Base-by-base conservation (phyloP, 169 alveolate species). In the Theileria parva region DNA sequence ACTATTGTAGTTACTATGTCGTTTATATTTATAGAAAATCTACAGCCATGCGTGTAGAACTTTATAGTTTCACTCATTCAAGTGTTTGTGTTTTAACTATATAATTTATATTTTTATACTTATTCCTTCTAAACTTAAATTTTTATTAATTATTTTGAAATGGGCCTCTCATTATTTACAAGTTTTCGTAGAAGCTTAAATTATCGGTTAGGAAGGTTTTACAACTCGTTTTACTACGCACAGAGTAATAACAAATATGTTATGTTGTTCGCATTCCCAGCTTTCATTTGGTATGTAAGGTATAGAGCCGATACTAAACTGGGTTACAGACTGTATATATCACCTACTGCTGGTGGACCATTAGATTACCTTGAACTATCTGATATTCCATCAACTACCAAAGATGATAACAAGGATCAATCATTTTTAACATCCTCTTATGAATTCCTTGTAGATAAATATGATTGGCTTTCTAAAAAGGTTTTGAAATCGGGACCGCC, bases 191-290 rank as follows among this genome's bases (percentile, higher is more conserved):
- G 94, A 34, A 88, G 92, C 65, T 48, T 91, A 51, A 81, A 86
- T 53, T 89, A 86, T 65, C 78, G 96, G 28, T 30, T 80, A 59
- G 95, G 94, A 23, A 67, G 95, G 53, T 44, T 93, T 23, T 93
- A 92, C 79, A 91, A 93, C 70, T 87, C 96, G 13, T 92, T 93
- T 88, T 90, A 89, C 88, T 89, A 93, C 93, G 77, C 95, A 9
- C 96, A 93, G 80, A 85, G 94, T 73, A 92, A 91, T 84, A 93
- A 88, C 69, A 93, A 93, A 57, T 93, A 92, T 69, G 94, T 89
- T 17, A 86, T 93, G 94, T 60, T 81, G 65, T 67, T 92, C 53
- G 80, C 91, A 67, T 92, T 93, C 61, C 96, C 96, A 4, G 92
- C 92, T 50, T 85, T 86, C 2, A 87, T 93, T 73, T 93, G 94